Evolutionary conservation across 2,329 filamentous ascomycete species (phyloP).

Genomic region (Cladophialophora exuberans): DNA sequence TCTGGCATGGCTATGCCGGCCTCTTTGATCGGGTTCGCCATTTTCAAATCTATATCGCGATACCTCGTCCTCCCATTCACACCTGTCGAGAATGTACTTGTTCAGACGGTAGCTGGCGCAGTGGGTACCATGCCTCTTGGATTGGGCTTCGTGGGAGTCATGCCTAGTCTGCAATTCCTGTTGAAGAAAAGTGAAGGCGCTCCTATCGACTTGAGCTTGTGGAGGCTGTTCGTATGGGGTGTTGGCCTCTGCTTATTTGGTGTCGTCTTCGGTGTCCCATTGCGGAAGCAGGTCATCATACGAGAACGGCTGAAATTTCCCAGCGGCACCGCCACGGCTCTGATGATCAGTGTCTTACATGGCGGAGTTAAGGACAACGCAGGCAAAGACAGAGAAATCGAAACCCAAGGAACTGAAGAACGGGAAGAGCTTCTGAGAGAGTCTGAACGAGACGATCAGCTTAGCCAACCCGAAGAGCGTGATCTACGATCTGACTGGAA

Average conservation of each 20-base stretch:
- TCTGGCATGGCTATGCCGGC: slow-evolving; percentile 96
- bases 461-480: slow-evolving; percentile 40
- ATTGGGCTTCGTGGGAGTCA: slow-evolving; percentile 92
- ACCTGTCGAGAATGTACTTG: slow-evolving; percentile 92
- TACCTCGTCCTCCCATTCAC: slow-evolving; percentile 81
- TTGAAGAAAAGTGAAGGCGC: slow-evolving; percentile 77
- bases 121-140: slow-evolving; percentile 97
- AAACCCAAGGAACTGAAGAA: slow-evolving; percentile 36
- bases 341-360: slow-evolving; percentile 90
- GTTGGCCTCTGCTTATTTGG: slow-evolving; percentile 94
- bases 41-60: slow-evolving; percentile 78
- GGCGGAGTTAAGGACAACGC: slow-evolving; percentile 57
- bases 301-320: slow-evolving; percentile 91
- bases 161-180: slow-evolving; percentile 89
- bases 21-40: slow-evolving; percentile 89
- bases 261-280: slow-evolving; percentile 90
- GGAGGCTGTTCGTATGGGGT: slow-evolving; percentile 86
- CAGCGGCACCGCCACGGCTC: slow-evolving; percentile 90
- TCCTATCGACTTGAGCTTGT: slow-evolving; percentile 70
- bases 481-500: slow-evolving; percentile 60
- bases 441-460: slow-evolving; percentile 42
- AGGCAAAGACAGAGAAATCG: slow-evolving; percentile 25
- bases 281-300: slow-evolving; percentile 90
- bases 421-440: slow-evolving; percentile 39
- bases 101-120: slow-evolving; percentile 92